Conservation (phyloP, 331 rosid species). For the Erythrophleum ivorense region DNA sequence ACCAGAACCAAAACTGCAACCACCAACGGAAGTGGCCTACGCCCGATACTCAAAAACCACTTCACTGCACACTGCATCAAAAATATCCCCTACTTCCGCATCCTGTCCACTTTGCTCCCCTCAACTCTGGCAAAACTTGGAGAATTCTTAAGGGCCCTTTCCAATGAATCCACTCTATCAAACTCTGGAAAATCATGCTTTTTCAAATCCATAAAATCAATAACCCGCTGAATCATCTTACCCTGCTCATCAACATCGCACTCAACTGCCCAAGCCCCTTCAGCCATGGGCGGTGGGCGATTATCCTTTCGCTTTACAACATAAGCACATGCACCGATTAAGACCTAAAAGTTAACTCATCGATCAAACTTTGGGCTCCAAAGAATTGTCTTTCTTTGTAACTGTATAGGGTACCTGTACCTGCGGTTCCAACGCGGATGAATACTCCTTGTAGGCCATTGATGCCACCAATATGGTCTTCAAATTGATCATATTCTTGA, state of each 20-base stretch:
- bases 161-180: constrained; percentile 60
- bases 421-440: constrained; percentile 63
- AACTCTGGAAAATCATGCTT: constrained; percentile 56
- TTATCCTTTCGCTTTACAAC: constrained; percentile 63
- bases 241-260: constrained; percentile 68
- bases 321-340: constrained; percentile 75
- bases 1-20: constrained; percentile 74
- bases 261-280: constrained; percentile 51
- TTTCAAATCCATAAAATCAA: constrained; percentile 58
- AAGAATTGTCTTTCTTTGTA: constrained; percentile 57
- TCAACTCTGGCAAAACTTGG: constrained; percentile 35
- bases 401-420: constrained; percentile 48
- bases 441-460: constrained; percentile 65
- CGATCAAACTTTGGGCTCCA: constrained; percentile 55
- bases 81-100: constrained; percentile 68
- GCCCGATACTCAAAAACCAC: constrained; percentile 78
- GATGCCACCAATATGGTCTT: constrained; percentile 58
- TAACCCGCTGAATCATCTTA: constrained; percentile 62
- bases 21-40: constrained; percentile 71
- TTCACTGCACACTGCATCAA: constrained; percentile 70
- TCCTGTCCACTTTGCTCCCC: constrained; percentile 42
- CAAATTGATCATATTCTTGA: constrained; percentile 60
- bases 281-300: constrained; percentile 61
- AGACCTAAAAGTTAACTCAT: constrained; percentile 52
- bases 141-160: constrained; percentile 54